Base-by-base conservation (phyloP, 768 basidiomycete genomes). In the Goffeauzyma gilvescens region DNA sequence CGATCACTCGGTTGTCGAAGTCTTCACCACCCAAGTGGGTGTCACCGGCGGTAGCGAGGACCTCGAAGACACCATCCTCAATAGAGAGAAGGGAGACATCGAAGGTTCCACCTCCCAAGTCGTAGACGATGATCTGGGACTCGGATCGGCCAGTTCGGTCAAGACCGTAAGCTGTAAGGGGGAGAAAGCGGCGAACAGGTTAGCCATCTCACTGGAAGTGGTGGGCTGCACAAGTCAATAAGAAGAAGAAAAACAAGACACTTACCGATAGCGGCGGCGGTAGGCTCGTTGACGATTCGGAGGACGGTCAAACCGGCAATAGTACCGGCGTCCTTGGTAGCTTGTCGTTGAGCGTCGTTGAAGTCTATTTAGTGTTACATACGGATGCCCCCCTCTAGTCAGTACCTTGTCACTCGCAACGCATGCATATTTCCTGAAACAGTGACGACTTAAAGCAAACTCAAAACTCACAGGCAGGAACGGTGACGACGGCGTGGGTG, bases 251-350 rank as follows among this genome's bases (percentile, higher is more conserved):
- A n/a, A n/a, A n/a, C n/a, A n/a, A n/a, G n/a, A n/a, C n/a, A 49
- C 59, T 52, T 38, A 60, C 57, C 89, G 58, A 95, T 95, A 50
- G 89, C 89, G 40, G 90, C 90, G 30, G 90, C 90, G 35, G 90
- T 96, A 28, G 90, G 87, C 67, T 96, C 90, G 69, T 95, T 95
- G 71, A 95, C 90, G 66, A 95, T 93, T 69, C 90, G 86, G 59
- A 90, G 81, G 48, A 95, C 81, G 62, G 90, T 86, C 52, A 96
- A 68, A 50, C 90, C 90, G 15, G 86, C 74, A 57, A 96, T 95
- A 48, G 75, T 76, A 55, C 90, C 90, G 27, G 90, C 87, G 59
- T 96, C 90, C 71, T 93, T 96, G 57, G 90, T 96, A 17, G 90
- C 90, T 60, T 90, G 86, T 62, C 90, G 82, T 64, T 96, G 90